These are phyloP conservation scores for Mucor circinelloides DNA, from an alignment of 371 early-diverging fungal genomes.

Conservation along the genomic window DNA sequence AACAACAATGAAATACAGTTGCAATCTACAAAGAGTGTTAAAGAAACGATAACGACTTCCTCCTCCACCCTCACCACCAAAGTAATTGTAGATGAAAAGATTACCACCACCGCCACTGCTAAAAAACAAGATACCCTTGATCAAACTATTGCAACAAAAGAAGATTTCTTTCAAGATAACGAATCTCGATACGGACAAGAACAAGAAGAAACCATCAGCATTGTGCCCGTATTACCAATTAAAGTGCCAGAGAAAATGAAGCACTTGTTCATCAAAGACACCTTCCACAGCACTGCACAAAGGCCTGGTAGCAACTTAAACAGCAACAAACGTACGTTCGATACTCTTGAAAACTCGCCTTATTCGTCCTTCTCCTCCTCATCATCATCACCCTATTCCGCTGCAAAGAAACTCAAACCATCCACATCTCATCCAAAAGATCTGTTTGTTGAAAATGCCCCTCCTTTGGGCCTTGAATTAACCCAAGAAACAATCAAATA, in stretches of 20 bases:
- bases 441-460: constrained; percentile 8
- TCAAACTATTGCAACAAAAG: neutral
- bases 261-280: constrained; percentile 6
- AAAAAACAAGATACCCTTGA: constrained; percentile 8
- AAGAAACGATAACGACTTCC: neutral
- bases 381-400: neutral
- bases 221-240: constrained; percentile 42
- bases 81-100: constrained; percentile 5
- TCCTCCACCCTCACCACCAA: neutral
- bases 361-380: neutral
- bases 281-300: no score
- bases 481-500: constrained; percentile 7
- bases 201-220: neutral
- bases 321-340: neutral
- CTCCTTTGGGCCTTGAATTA: neutral
- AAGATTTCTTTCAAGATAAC: constrained; percentile 35
- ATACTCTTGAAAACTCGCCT: neutral
- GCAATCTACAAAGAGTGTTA: neutral
- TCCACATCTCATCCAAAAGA: neutral
- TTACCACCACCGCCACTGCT: neutral
- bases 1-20: neutral
- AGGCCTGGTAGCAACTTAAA: neutral
- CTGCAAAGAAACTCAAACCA: neutral
- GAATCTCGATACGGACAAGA: constrained; percentile 22
- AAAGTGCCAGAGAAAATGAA: constrained; percentile 21